Base-by-base conservation (phyloP, 108 stramenopile species). In the Schizochytrium sp. region DNA sequence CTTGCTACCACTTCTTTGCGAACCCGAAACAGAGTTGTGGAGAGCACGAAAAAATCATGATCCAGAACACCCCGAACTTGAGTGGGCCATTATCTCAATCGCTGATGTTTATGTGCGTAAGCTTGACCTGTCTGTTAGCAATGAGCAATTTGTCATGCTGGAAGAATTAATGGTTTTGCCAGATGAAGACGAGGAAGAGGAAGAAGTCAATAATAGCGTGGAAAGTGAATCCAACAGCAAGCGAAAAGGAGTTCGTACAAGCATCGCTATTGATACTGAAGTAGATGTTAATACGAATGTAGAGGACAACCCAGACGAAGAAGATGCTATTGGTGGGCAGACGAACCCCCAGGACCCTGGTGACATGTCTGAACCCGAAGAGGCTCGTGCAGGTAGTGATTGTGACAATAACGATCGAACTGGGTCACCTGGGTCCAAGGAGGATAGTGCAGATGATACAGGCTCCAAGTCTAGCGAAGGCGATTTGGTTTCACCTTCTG, bases 71-170 rank as follows among this genome's bases (percentile, higher is more conserved):
- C 8, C 76, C 76, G 76, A 83, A 42, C 40, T 83, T n/a, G 76
- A 83, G 15, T 83, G 76, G 76, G 47, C 76, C 12, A 38, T 83
- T 2, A 10, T 83, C 40, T 49, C 53, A 2, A 42, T 83, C 10
- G 10, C 28, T 17, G 76, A 83, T 40, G 28, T 83, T n/a, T n/a
- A 83, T 28, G 28, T 83, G 10, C 76, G 76, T 10, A 83, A 55
- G 1, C 15, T 83, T 42, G 76, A 83, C 76, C 47, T 83, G 10
- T 83, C 76, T 55, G 76, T 83, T 8, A 83, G 76, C 28, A 55
- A 83, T n/a, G 76, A 83, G 55, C 76, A 83, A 53, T 83, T 83
- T 55, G 55, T 83, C 28, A 83, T 83, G 76, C 53, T 83, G 28
- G 76, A 55, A 53, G 53, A 83, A 28, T 53, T 83, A n/a, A 83